These are phyloP conservation scores for Tephrocybe sp. DNA, from an alignment of 768 basidiomycete genomes.

Conservation along the genomic window DNA sequence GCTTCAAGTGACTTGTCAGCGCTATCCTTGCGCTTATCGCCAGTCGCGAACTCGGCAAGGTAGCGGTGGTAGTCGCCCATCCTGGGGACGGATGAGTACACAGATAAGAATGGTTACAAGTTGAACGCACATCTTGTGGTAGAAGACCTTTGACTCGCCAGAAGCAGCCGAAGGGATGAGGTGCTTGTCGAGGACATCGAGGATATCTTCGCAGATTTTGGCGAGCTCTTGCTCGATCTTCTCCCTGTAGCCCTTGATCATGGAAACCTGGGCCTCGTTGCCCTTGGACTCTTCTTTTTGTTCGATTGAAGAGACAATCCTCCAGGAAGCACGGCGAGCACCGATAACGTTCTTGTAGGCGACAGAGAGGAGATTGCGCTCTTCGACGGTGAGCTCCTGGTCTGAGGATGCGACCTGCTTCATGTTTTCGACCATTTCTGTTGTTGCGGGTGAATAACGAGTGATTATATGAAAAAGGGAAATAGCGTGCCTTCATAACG, in stretches of 20 bases:
- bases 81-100: no score
- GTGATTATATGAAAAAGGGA: slow-evolving; percentile 4
- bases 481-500: slow-evolving; percentile 84
- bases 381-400: slow-evolving; percentile 97
- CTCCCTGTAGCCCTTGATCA: slow-evolving; percentile 98
- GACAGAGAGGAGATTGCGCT: slow-evolving; percentile 95
- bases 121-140: slow-evolving; percentile 90
- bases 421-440: slow-evolving; percentile 99
- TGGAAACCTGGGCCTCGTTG: slow-evolving; percentile 90
- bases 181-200: slow-evolving; percentile 96
- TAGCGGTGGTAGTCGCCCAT: slow-evolving; percentile 99
- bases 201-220: slow-evolving; percentile 98
- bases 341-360: slow-evolving; percentile 99
- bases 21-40: slow-evolving; percentile 95
- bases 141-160: slow-evolving; percentile 98
- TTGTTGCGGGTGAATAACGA: slow-evolving; percentile 14
- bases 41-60: slow-evolving; percentile 97
- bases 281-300: slow-evolving; percentile 99
- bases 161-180: slow-evolving; percentile 95
- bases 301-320: slow-evolving; percentile 97
- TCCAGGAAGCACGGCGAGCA: slow-evolving; percentile 96
- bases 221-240: slow-evolving; percentile 97
- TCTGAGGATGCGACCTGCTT: slow-evolving; percentile 96
- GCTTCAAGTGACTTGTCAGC: slow-evolving; percentile 97
- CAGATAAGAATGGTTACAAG: no score